Evolutionary conservation across 2,329 filamentous ascomycete species (phyloP), one percentile per base, ranked within the genome.

Genomic region (Ilyonectria robusta): DNA sequence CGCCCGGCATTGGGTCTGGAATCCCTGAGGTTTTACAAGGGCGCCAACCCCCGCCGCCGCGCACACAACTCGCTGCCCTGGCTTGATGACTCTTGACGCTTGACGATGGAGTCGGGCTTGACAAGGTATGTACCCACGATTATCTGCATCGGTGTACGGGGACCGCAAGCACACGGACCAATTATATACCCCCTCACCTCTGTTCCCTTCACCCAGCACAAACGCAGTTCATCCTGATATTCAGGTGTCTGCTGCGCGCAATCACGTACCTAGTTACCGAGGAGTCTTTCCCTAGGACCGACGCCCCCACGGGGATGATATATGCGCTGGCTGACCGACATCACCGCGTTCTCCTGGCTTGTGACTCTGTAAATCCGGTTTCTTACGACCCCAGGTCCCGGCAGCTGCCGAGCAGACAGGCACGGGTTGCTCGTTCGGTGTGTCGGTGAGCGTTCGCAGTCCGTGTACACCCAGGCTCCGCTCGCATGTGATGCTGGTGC

Each of bases 361-460:
- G 55, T 59, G 61, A 44, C 59, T 65, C 67, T 63, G 50, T 59
- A 61, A 67, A 62, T 68, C 72, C 72, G 72, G 69, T 69, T 69
- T 72, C 66, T 75, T 53, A 55, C 69, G 65, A 67, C 71, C 60
- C 53, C 48, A 55, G 50, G 62, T 44, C 57, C 66, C 63, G 65
- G 59, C 50, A 57, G 60, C 35, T 58, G 51, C 63, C 53, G 58
- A 64, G 53, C 33, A n/a, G 40, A 46, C 44, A 35, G 46, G 40
- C 40, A 68, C 46, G 31, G n/a, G 29, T 5, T 19, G 23, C 37
- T 23, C 26, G 17, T 23, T 54, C 66, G 66, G 70, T 71, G 67
- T 71, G 56, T 67, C 69, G 70, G 67, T 70, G 67, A 70, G 67
- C 48, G 47, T 23, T 56, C 44, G 56, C 13, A 35, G 26, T 37